Evolutionary conservation across 1,284 basidiomycete species (phyloP).

Genomic region (Malassezia psittaci): DNA sequence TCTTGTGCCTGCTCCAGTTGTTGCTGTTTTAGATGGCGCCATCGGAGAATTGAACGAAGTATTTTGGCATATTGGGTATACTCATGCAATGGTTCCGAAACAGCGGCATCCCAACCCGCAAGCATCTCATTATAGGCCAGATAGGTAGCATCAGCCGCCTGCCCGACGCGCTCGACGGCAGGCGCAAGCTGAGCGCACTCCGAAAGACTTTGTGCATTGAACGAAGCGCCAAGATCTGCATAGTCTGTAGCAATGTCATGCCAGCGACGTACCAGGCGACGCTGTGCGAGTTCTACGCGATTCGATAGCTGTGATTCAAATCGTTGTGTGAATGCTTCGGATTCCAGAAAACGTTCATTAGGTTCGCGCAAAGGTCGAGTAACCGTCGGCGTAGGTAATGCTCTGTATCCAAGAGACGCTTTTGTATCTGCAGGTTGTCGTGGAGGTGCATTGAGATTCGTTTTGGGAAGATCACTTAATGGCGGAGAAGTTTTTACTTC

Average conservation of each 20-base stretch:
- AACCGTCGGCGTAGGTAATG: constrained; percentile 68
- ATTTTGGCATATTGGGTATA: constrained; percentile 89
- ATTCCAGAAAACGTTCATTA: constrained; percentile 70
- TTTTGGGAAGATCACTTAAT: constrained; percentile 79
- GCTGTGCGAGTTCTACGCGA: constrained; percentile 90
- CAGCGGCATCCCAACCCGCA: constrained; percentile 60
- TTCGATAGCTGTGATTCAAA: constrained; percentile 83
- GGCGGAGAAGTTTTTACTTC: constrained; percentile 56
- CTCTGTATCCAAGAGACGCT: constrained; percentile 64
- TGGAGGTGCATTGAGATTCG: constrained; percentile 85
- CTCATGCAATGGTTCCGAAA: constrained; percentile 90
- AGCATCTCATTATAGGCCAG: constrained; percentile 65
- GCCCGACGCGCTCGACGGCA: constrained; percentile 82
- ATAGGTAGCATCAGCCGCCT: constrained; percentile 87
- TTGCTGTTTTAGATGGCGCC: constrained; percentile 94
- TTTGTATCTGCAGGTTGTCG: constrained; percentile 78
- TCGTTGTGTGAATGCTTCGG: constrained; percentile 90
- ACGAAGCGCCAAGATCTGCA: constrained; percentile 81
- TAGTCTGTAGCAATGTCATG: constrained; percentile 79
- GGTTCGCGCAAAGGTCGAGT: constrained; percentile 47
- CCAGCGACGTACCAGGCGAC: constrained; percentile 85
- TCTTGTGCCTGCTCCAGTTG: constrained; percentile 97
- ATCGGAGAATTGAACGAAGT: constrained; percentile 83
- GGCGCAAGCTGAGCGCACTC: constrained; percentile 63
- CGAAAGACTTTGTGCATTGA: constrained; percentile 90